Base-by-base conservation (phyloP, 768 basidiomycete genomes). In the Kwoniella sp. region DNA sequence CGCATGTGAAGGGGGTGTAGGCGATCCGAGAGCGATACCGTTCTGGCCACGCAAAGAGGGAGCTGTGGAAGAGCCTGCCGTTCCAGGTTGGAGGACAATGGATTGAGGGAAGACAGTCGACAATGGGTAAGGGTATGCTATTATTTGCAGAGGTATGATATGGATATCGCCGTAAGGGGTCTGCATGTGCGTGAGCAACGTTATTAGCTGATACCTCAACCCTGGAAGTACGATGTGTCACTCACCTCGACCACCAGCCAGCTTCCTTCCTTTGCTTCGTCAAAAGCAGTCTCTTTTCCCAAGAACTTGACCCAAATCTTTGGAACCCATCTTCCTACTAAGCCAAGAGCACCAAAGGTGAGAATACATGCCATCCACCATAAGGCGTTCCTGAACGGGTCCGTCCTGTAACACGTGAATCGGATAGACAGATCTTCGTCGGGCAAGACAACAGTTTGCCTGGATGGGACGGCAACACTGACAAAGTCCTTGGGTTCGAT, bases 241-340 rank as follows among this genome's bases (percentile, higher is more conserved):
- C 88, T 63, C 69, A 96, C 94, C 86, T 99, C 93, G 37, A 95
- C 87, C 19, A 94, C 90, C 70, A 92, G 74, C 58, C 77, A 76
- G 13, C 70, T 88, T 3, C 90, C 91, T 68, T 86, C 81, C 36
- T 81, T 79, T 9, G 87, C 83, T 60, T 90, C 62, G 52, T 86
- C 86, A 72, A 98, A 99, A 22, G 89, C 88, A 57, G 86, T 90
- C 79, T 94, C 91, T 49, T 82, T 84, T 1, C 91, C 86, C 22
- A 90, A 89, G 85, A 89, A 94, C 27, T 86, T 86, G 55, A 98
- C 85, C 96, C 96, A 97, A 26, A 93, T 68, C 5, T 84, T 85
- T 60, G 96, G 96, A 68, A 96, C 87, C 96, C 96, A 99, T 72
- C 92, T 88, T 2, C 93, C 94, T 9, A 94, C 79, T 19, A 99